Conservation (phyloP, 192 early-diverging fungal genomes). For the Helicostylum pulchrum region DNA sequence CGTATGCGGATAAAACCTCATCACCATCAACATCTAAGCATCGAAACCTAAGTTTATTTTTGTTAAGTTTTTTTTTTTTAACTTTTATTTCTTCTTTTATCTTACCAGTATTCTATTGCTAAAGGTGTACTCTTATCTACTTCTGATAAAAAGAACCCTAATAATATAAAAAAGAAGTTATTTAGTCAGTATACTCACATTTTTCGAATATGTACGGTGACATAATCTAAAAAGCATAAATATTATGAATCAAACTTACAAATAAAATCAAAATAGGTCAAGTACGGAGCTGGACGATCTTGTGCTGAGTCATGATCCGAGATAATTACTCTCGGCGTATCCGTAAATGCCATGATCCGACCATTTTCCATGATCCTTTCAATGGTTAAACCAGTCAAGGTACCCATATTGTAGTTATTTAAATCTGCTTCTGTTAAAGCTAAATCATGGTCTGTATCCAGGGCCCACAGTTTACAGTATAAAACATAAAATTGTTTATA, state of each 20-base stretch:
- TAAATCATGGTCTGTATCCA: conserved; percentile 88
- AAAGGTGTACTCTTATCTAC: conserved; percentile 33
- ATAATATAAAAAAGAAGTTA: background rate
- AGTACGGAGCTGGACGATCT: background rate
- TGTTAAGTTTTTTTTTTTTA: no score
- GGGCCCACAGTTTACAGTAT: conserved; percentile 95
- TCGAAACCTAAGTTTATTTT: conserved; percentile 72
- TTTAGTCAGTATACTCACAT: no score
- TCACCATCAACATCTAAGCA: conserved; percentile 91
- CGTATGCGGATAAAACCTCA: conserved; percentile 79
- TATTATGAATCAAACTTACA: conserved; percentile 23
- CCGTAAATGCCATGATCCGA: background rate
- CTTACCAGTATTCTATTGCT: conserved; percentile 39
- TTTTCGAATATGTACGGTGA: background rate
- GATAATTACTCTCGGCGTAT: background rate
- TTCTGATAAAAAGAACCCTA: conserved; percentile 41
- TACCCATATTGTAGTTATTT: conserved; percentile 65
- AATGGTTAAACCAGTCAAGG: conserved; percentile 51
- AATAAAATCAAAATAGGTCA: conserved; percentile 40
- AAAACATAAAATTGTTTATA: conserved; percentile 99
- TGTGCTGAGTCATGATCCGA: background rate
- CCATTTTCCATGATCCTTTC: conserved; percentile 7
- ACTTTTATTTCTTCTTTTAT: background rate
- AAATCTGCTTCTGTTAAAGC: conserved; percentile 68
- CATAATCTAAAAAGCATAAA: background rate